Evolutionary conservation across 2,329 filamentous ascomycete species (phyloP), one percentile per base, ranked within the genome.

Genomic region (Trichophyton rubrum): DNA sequence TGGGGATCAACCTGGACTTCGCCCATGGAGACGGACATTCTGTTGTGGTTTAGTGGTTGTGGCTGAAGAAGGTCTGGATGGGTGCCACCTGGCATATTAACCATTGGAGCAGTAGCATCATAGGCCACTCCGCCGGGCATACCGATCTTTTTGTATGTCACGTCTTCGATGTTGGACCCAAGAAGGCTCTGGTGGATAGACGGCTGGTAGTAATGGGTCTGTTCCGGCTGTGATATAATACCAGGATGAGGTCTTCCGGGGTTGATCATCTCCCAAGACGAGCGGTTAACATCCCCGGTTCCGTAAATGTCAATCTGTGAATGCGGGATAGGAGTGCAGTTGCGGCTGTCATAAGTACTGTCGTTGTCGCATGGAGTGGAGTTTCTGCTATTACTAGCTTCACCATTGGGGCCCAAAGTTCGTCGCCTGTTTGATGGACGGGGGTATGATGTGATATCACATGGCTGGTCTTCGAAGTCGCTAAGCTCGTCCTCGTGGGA

Each of bases 161-260:
- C 67, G 59, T 79, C 76, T 62, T 78, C 74, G 41, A 59, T 49
- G 40, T 72, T 71, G 2, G 71, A 65, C 9, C 68, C 66, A 47
- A 71, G 65, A n/a, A 70, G 64, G 56, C 69, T 73, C 17, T 75
- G 76, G 55, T 78, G 76, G 43, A 79, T 68, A 2, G 72, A 71
- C n/a, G 75, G 74, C 61, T 82, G 78, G 64, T 80, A 79, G 67
- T 81, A 82, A 53, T 80, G 77, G 35, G 76, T 75, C 60, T 75
- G 75, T 56, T 77, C 74, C 17, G 70, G 70, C 43, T 75, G 71
- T 17, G 72, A 72, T 65, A 80, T 77, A 35, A 75, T 75, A 62
- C 74, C 69, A 20, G 79, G 78, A 59, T 78, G 67, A 3, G 76
- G 74, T 60, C 75, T 74, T 24, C 79, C 77, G 45, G 81, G 79